Evolutionary conservation across 176 grass and related monocot species (phyloP).

Genomic region (Aegilops sharonensis): DNA sequence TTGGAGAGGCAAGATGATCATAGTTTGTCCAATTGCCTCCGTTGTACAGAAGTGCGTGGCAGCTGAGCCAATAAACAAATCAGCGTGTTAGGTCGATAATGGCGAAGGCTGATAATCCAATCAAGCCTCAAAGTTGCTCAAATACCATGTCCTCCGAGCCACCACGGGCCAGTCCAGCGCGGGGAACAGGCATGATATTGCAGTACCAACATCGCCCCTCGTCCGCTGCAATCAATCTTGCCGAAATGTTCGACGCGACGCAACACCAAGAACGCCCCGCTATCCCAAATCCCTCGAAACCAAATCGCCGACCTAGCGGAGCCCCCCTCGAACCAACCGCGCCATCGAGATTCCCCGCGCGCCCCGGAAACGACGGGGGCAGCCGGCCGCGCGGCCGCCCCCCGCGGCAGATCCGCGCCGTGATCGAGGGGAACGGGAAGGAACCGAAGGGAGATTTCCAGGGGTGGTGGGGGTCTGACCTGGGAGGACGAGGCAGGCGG

Average conservation of each 20-base stretch:
- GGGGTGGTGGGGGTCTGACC: background rate
- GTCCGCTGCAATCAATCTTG: background rate
- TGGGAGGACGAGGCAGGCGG: background rate
- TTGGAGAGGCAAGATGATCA: background rate
- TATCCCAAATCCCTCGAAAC: background rate
- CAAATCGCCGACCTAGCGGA: background rate
- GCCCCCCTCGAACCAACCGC: background rate
- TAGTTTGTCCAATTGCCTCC: background rate
- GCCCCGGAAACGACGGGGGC: background rate
- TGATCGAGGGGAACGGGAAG: background rate
- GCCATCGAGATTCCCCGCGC: background rate
- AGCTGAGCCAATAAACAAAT: background rate
- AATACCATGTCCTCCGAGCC: background rate
- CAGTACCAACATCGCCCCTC: background rate
- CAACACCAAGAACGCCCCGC: background rate
- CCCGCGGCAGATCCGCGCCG: background rate
- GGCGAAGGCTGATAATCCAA: background rate
- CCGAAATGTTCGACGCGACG: background rate
- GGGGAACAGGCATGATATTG: background rate
- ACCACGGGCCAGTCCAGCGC: background rate
- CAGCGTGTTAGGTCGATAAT: background rate
- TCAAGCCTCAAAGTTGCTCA: background rate
- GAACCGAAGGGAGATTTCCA: background rate
- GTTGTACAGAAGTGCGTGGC: background rate
- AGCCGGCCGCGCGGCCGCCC: background rate